Percentiles rank a stretch among this genome's conserved stretches.
Conservation (phyloP, 2,329 filamentous ascomycete genomes). For the Daldinia eschscholtzii region DNA sequence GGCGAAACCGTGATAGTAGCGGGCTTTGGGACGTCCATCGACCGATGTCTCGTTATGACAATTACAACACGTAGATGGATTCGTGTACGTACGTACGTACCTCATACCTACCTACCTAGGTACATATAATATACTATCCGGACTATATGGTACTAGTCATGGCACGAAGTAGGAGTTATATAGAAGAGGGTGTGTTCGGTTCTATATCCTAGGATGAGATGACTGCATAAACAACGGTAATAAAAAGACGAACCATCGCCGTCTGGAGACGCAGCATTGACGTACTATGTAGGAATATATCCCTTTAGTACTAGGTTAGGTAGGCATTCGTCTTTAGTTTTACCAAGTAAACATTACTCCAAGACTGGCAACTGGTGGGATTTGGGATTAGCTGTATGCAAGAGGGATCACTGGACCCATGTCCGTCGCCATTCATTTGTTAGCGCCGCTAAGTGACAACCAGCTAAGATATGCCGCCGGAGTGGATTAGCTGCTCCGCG, state of each 20-base stretch:
- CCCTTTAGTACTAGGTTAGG: conserved; percentile 5
- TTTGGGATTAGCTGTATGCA: conserved; percentile 40
- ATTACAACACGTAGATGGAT: conserved; percentile 16
- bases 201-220: conserved; percentile 42
- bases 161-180: conserved; percentile 17
- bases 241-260: conserved; percentile 41
- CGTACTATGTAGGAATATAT: conserved; percentile 29
- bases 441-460: conserved; percentile 30
- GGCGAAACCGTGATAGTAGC: conserved; percentile 22
- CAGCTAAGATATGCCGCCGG: conserved; percentile 37
- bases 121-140: no score
- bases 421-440: conserved; percentile 37
- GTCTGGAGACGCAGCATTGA: conserved; percentile 43
- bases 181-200: conserved; percentile 31
- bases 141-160: conserved; percentile 14
- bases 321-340: conserved; percentile 31
- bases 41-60: conserved; percentile 35
- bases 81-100: neutral
- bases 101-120: no score
- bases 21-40: conserved; percentile 27
- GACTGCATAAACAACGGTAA: conserved; percentile 43
- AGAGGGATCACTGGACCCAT: conserved; percentile 44
- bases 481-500: conserved; percentile 37
- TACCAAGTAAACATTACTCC: conserved; percentile 38
- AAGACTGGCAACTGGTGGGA: conserved; percentile 7